Percentiles rank a stretch among this genome's conserved stretches.
Conservation (phyloP, 2,329 filamentous ascomycete genomes). For the Aureobasidium zeae region DNA sequence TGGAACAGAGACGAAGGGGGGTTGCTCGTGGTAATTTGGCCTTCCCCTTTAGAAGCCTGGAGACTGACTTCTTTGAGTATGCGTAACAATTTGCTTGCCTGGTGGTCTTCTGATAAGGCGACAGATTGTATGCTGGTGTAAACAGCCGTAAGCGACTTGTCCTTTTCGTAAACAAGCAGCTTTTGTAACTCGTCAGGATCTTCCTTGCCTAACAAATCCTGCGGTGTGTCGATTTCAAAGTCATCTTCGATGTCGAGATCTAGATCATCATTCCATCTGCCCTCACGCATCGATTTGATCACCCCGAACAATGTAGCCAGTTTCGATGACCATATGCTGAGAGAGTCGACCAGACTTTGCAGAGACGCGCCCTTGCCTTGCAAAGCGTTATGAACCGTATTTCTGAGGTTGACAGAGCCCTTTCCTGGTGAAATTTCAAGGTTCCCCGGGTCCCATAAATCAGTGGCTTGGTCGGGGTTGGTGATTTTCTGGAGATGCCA, state of each 20-base stretch:
- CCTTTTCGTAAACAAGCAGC: conserved; percentile 28
- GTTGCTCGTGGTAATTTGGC: conserved; percentile 17
- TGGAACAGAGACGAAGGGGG: conserved; percentile 56
- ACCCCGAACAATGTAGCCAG: conserved; percentile 58
- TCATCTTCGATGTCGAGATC: conserved; percentile 60
- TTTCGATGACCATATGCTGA: conserved; percentile 63
- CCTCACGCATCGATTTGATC: conserved; percentile 55
- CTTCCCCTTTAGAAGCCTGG: conserved; percentile 43
- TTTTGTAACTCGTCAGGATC: conserved; percentile 56
- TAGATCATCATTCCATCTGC: conserved; percentile 67
- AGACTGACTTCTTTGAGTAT: conserved; percentile 64
- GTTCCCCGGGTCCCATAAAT: conserved; percentile 24
- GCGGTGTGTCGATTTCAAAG: conserved; percentile 47
- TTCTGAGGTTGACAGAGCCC: conserved; percentile 50
- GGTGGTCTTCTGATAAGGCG: conserved; percentile 34
- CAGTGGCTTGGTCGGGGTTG: neutral
- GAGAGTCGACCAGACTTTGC: conserved; percentile 51
- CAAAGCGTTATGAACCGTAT: conserved; percentile 57
- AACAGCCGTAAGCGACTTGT: conserved; percentile 46
- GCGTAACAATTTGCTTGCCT: conserved; percentile 56
- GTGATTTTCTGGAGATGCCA: neutral
- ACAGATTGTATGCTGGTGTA: conserved; percentile 37
- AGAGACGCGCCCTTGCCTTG: conserved; percentile 64
- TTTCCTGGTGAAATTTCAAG: conserved; percentile 21
- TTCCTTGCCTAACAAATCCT: conserved; percentile 60